These are phyloP conservation scores for Boletus huronensis DNA, from an alignment of 768 basidiomycete species.

Conservation along the genomic window DNA sequence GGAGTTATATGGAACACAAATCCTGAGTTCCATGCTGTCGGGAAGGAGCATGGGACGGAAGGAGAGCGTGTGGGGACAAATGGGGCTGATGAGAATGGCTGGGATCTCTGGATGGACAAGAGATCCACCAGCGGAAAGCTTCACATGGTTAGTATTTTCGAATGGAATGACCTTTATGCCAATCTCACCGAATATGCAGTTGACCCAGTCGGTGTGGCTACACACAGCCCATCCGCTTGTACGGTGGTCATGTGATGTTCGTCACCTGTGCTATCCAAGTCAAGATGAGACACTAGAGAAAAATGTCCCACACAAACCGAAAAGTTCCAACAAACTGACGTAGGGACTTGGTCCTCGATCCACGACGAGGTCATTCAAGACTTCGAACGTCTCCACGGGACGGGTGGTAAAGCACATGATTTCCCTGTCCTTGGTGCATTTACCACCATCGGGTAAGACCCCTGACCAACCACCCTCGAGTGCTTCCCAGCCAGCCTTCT, in stretches of 20 bases:
- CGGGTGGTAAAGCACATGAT: slow-evolving; percentile 97
- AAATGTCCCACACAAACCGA: slow-evolving; percentile 57
- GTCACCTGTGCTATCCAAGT: slow-evolving; percentile 59
- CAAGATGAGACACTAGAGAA: slow-evolving; percentile 1
- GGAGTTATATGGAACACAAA: slow-evolving; percentile 99
- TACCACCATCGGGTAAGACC: slow-evolving; percentile 41
- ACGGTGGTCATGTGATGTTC: slow-evolving; percentile 99
- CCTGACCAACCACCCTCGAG: slow-evolving; percentile 75
- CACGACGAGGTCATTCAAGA: slow-evolving; percentile 93
- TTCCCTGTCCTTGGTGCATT: slow-evolving; percentile 79
- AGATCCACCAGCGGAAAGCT: slow-evolving; percentile 95
- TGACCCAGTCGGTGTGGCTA: slow-evolving; percentile 95
- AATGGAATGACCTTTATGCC: not conserved
- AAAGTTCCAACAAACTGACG: slow-evolving; percentile 92
- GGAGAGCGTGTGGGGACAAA: slow-evolving; percentile 97
- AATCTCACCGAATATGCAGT: slow-evolving; percentile 90
- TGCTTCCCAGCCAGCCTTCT: slow-evolving; percentile 93
- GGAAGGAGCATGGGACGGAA: slow-evolving; percentile 99
- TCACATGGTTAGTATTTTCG: slow-evolving; percentile 8
- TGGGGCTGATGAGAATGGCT: slow-evolving; percentile 92
- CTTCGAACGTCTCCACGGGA: slow-evolving; percentile 95
- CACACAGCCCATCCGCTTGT: slow-evolving; percentile 93
- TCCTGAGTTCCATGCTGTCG: slow-evolving; percentile 96
- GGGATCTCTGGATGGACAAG: slow-evolving; percentile 98
- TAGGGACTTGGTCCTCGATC: slow-evolving; percentile 98